phyloP scores from a whole-genome alignment of 176 grass and related monocot genomes.

The Phoenix roebelenii region DNA sequence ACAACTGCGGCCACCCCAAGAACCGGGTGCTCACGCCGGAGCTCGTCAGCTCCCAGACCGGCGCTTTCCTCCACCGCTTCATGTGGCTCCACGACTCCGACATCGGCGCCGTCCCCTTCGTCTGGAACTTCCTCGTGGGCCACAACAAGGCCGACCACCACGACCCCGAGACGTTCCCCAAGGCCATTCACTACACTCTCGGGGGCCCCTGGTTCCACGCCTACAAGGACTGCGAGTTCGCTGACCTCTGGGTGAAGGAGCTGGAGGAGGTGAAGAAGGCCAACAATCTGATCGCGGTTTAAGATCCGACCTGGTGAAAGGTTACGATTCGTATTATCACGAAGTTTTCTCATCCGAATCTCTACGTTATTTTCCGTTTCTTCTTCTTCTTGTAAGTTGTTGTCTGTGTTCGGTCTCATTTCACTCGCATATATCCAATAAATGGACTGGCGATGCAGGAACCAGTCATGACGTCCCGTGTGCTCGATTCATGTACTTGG shows the following conservation, averaged over 20 bases:
- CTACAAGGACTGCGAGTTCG: conserved; percentile 72
- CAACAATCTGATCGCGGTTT: too few relatives aligned
- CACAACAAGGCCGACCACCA: conserved; percentile 59
- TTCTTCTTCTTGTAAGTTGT: too few relatives aligned
- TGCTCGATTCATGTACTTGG: too few relatives aligned
- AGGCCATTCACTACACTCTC: conserved; percentile 74
- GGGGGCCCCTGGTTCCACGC: conserved; percentile 72
- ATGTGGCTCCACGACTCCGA: conserved; percentile 77
- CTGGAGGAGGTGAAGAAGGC: conserved; percentile 36
- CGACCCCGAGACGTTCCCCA: conserved; percentile 35
- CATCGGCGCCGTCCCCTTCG: conserved; percentile 60
- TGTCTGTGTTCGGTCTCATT: too few relatives aligned
- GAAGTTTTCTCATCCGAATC: too few relatives aligned
- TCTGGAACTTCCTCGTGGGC: conserved; percentile 88
- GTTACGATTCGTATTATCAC: too few relatives aligned
- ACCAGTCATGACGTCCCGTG: too few relatives aligned
- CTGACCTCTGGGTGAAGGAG: conserved; percentile 66
- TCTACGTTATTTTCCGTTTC: too few relatives aligned
- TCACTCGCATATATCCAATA: too few relatives aligned
- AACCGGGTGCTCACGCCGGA: conserved; percentile 67
- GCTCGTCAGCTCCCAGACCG: conserved; percentile 50
- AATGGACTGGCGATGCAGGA: too few relatives aligned
- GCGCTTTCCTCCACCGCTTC: conserved; percentile 70
- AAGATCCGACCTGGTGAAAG: too few relatives aligned
- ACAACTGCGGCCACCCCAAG: conserved; percentile 84